Base-by-base conservation (phyloP, 202 grass and related monocot species). In the Bolboschoenoplectus hybrid region DNA sequence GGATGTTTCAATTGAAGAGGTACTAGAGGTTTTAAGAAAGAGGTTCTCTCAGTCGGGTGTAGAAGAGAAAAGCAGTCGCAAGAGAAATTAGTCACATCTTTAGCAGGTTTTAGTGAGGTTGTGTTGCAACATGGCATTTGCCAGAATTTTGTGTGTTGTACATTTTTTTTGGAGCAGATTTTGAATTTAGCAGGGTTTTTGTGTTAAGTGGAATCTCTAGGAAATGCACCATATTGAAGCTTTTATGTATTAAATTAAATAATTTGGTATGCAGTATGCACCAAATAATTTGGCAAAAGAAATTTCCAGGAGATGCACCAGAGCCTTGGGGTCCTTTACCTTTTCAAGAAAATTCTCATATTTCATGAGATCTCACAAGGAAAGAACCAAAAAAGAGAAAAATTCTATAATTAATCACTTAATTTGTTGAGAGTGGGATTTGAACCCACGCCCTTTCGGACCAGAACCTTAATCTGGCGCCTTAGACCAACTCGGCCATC, bases 401-500 rank as follows among this genome's bases (percentile, higher is more conserved):
- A 51, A 56, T 6, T 6, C 0, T 0, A 79, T 2, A 50, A 35
- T 41, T 26, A 50, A 9, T 26, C 3, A 20, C 4, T 0, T 10
- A 0, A 5, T 2, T 0, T 89, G 90, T 81, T 87, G 90, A 97
- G 89, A 91, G 91, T 94, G 92, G 92, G 90, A 94, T 97, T 97
- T 91, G 90, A 97, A 94, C 90, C 90, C 94, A 91, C 86, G 88
- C 88, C 92, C 90, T 97, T 92, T 92, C 94, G 87, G 92, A 94
- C 94, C 84, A 94, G 87, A 92, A 90, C 92, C 89, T 97, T 89
- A 93, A 86, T 91, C 92, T 90, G 84, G 88, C 88, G 90, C 92
- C 92, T 91, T 90, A 91, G 90, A 94, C 88, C 92, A 94, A 90
- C 92, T 94, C 92, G 89, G 90, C 87, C 89, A 88, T 90, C 89